Conservation (phyloP, 805 yeast species). For the Cyberlindnera japonica region DNA sequence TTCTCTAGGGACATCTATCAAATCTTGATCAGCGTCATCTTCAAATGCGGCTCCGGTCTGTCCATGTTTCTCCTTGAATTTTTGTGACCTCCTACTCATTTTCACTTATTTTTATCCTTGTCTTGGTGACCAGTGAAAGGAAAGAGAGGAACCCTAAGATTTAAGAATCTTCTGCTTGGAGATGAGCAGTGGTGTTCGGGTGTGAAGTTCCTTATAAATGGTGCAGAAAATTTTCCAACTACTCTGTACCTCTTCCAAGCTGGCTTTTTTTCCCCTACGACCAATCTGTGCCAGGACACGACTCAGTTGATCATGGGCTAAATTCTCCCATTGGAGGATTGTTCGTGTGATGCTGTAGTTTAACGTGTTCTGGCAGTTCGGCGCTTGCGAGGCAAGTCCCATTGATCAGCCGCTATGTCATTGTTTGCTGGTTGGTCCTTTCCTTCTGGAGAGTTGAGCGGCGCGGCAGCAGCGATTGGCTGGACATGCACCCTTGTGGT, state of each 20-base stretch:
- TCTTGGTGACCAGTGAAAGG: background rate
- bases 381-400: conserved; percentile 46
- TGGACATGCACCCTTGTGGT: conserved; percentile 31
- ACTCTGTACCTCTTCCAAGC: background rate
- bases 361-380: conserved; percentile 48
- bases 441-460: conserved; percentile 48
- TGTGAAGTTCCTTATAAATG: too few species aligned
- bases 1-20: too few species aligned
- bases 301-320: conserved; percentile 35
- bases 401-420: conserved; percentile 28
- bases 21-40: conserved; percentile 9
- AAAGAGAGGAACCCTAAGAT: background rate
- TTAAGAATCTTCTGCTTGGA: too few species aligned
- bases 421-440: conserved; percentile 25
- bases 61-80: conserved; percentile 15
- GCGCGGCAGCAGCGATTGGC: conserved; percentile 47
- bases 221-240: conserved; percentile 14
- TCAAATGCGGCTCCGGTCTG: background rate
- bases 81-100: conserved; percentile 26
- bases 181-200: conserved; percentile 16
- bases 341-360: conserved; percentile 22
- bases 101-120: background rate
- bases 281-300: conserved; percentile 53
- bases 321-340: conserved; percentile 23
- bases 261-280: conserved; percentile 3